Evolutionary conservation across 2,329 filamentous ascomycete genomes (phyloP).

Genomic region (Aspergillus udagawae): DNA sequence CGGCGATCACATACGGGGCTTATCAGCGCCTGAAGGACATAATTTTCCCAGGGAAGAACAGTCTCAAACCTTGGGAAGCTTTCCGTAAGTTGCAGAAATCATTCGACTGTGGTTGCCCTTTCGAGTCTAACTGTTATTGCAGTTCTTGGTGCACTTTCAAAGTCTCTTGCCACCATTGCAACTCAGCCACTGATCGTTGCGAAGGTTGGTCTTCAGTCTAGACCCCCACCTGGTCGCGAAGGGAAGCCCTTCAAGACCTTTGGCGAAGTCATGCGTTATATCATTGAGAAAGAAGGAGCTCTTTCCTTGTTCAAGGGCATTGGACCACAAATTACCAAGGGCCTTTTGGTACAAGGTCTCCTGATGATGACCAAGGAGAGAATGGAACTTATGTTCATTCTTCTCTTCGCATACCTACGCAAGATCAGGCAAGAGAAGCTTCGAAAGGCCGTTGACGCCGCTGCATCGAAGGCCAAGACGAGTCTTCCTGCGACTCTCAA

Average conservation of each 20-base stretch:
- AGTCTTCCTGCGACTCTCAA: conserved; percentile 47
- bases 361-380: conserved; percentile 99
- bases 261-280: conserved; percentile 90
- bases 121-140: conserved; percentile 12
- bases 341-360: conserved; percentile 86
- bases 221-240: conserved; percentile 75
- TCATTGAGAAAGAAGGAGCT: conserved; percentile 79
- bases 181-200: conserved; percentile 97
- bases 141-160: conserved; percentile 92
- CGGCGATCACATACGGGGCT: conserved; percentile 94
- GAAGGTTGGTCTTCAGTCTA: conserved; percentile 93
- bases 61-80: conserved; percentile 77
- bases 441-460: conserved; percentile 60
- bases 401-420: conserved; percentile 78
- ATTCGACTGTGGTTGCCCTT: background rate
- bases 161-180: conserved; percentile 81
- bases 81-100: conserved; percentile 64
- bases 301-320: conserved; percentile 95
- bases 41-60: conserved; percentile 72
- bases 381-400: conserved; percentile 82
- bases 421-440: conserved; percentile 67
- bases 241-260: conserved; percentile 94
- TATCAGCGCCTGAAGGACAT: conserved; percentile 82
- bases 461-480: conserved; percentile 59
- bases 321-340: conserved; percentile 87